A percentile compares a stretch with the other conserved stretches of the same genome.
Evolutionary conservation across 2,329 filamentous ascomycete species (phyloP).

Genomic region (Stachybotrys chartarum): DNA sequence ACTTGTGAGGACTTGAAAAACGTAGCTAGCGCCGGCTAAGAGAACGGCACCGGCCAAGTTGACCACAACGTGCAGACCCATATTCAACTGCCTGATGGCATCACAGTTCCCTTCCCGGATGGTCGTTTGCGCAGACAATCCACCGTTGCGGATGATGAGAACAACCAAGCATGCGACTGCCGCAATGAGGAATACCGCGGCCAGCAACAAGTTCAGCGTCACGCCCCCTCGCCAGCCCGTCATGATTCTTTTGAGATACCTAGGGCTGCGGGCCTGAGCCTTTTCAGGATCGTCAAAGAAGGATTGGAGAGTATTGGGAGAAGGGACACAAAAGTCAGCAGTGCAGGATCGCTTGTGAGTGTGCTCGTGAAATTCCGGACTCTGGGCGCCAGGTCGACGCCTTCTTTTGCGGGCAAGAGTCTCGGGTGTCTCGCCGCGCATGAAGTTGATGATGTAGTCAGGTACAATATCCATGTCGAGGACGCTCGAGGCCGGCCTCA

Average conservation of each 20-base stretch:
- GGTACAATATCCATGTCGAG: constrained; percentile 40
- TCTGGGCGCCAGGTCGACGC: constrained; percentile 19
- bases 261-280: constrained; percentile 10
- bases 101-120: constrained; percentile 31
- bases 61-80: constrained; percentile 35
- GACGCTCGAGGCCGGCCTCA: constrained; percentile 19
- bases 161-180: constrained; percentile 32
- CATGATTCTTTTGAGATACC: constrained; percentile 15
- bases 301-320: neutral
- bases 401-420: constrained; percentile 39
- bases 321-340: constrained; percentile 3
- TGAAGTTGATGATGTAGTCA: constrained; percentile 48
- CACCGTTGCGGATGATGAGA: constrained; percentile 23
- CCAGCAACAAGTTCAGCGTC: constrained; percentile 32
- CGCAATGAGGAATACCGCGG: constrained; percentile 28
- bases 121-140: constrained; percentile 25
- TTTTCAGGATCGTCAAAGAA: neutral
- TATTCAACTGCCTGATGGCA: constrained; percentile 26
- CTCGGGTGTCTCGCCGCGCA: constrained; percentile 49
- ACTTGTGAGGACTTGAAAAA: constrained; percentile 46
- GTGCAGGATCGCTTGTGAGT: constrained; percentile 6
- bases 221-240: constrained; percentile 43
- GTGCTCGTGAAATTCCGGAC: constrained; percentile 15
- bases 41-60: constrained; percentile 35
- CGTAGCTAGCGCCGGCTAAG: constrained; percentile 43